Conservation (phyloP, 192 early-diverging fungal genomes). For the Cetraspora pellucida region DNA sequence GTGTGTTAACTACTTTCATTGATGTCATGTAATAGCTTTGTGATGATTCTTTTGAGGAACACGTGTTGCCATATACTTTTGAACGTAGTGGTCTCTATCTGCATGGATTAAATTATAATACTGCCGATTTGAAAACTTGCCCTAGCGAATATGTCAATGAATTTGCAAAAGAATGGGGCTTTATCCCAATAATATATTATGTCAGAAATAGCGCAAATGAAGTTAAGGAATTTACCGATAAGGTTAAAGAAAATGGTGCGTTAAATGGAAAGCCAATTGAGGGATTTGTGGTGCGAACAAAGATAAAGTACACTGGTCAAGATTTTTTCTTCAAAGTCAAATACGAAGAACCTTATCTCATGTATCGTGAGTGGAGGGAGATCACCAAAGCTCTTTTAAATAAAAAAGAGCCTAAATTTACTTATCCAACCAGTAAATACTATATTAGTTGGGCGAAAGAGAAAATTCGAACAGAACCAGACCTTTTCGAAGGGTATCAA, state of each 20-base stretch:
- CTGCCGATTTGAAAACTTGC: slow-evolving; percentile 70
- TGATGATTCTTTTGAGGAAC: slow-evolving; percentile 96
- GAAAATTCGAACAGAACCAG: slow-evolving; percentile 62
- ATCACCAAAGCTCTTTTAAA: slow-evolving; percentile 70
- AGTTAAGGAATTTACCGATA: slow-evolving; percentile 68
- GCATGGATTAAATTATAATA: slow-evolving; percentile 90
- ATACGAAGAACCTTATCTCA: slow-evolving; percentile 90
- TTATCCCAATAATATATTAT: slow-evolving; percentile 58
- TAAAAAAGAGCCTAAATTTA: slow-evolving; percentile 15
- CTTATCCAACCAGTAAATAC: slow-evolving; percentile 55
- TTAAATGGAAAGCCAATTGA: slow-evolving; percentile 78
- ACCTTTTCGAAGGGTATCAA: slow-evolving; percentile 64
- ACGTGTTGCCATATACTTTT: slow-evolving; percentile 82
- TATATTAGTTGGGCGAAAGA: slow-evolving; percentile 79
- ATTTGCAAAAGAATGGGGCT: slow-evolving; percentile 76
- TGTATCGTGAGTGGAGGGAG: slow-evolving; percentile 98
- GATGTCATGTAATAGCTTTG: slow-evolving; percentile 64
- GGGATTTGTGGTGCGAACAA: slow-evolving; percentile 90
- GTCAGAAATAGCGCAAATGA: slow-evolving; percentile 60
- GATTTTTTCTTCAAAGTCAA: slow-evolving; percentile 91
- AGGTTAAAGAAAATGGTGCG: slow-evolving; percentile 63
- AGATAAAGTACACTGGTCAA: slow-evolving; percentile 34
- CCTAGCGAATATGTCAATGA: slow-evolving; percentile 60
- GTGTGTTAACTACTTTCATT: background rate
- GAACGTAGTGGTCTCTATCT: slow-evolving; percentile 83